Evolutionary conservation across 2,329 filamentous ascomycete species (phyloP).

Genomic region (Claviceps humidiphila): DNA sequence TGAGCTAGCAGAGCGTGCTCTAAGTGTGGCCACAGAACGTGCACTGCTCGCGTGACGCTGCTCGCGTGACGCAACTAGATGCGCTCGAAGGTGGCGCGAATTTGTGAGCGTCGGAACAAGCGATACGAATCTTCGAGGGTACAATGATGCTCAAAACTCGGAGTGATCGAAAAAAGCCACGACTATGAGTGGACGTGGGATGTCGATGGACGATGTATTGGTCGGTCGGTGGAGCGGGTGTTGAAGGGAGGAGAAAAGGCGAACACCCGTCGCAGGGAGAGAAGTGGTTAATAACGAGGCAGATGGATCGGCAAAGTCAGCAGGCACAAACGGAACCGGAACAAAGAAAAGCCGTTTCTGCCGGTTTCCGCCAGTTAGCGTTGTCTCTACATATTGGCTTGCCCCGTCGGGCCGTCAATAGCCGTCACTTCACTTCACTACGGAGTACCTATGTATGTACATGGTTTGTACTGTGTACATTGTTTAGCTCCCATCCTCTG

Average conservation of each 20-base stretch:
- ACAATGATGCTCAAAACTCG: not conserved
- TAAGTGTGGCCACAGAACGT: slow-evolving; percentile 1
- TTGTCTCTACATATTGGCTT: not conserved
- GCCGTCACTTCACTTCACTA: slow-evolving; percentile 10
- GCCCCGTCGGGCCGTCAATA: not conserved
- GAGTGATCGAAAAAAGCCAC: not conserved
- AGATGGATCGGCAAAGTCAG: not conserved
- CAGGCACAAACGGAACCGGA: not conserved
- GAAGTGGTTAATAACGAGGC: slow-evolving; percentile 2
- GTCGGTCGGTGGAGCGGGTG: not conserved
- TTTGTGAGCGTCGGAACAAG: not conserved
- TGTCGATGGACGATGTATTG: not conserved
- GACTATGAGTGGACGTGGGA: not conserved
- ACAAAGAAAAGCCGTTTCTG: not conserved
- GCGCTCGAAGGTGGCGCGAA: not conserved
- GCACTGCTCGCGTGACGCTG: not conserved
- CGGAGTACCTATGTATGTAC: too few relatives aligned
- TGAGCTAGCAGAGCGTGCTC: not conserved
- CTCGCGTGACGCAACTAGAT: not conserved
- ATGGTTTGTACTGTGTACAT: too few relatives aligned
- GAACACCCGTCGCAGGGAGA: not conserved
- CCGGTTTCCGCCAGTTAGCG: not conserved
- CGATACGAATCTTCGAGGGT: not conserved
- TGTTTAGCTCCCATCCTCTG: too few relatives aligned
- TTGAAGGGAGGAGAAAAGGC: slow-evolving; percentile 2